A percentile compares a stretch with the other conserved stretches of the same genome.
phyloP scores from a whole-genome alignment of 169 alveolate species.

The Babesia sp. region DNA sequence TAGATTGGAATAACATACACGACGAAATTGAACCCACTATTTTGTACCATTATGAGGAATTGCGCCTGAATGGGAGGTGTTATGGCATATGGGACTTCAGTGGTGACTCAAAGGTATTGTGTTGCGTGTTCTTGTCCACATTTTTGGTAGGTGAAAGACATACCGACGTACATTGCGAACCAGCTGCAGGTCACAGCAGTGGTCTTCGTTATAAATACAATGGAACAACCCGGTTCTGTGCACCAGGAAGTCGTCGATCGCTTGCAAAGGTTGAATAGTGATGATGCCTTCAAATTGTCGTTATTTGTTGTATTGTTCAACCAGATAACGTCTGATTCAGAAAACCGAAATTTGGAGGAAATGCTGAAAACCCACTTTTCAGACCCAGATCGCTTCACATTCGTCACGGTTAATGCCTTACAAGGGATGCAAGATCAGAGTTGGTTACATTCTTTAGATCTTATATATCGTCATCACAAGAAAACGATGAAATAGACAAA shows the following conservation, averaged over 20 bases:
- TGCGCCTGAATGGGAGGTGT: conserved; percentile 10
- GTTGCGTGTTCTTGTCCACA: neutral
- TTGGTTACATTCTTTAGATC: conserved; percentile 7
- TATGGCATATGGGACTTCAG: conserved; percentile 69
- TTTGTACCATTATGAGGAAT: conserved; percentile 60
- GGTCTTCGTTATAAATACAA: conserved; percentile 39
- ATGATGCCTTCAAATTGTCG: conserved; percentile 24
- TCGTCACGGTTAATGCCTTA: neutral
- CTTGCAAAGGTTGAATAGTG: conserved; percentile 26
- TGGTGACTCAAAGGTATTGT: conserved; percentile 51
- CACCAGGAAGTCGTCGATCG: conserved; percentile 38
- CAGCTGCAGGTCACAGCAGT: conserved; percentile 53
- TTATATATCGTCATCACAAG: conserved; percentile 10
- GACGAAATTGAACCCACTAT: conserved; percentile 56
- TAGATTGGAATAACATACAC: conserved; percentile 41
- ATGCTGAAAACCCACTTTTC: neutral
- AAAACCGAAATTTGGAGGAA: neutral
- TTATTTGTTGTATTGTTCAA: conserved; percentile 39
- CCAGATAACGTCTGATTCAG: conserved; percentile 10
- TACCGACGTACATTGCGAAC: conserved; percentile 43
- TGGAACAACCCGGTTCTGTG: conserved; percentile 39
- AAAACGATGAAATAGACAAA: conserved; percentile 1
- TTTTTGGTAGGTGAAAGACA: conserved; percentile 20
- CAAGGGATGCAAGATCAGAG: conserved; percentile 1
- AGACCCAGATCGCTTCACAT: neutral